Conservation (phyloP, 345 rosid genomes). For the Populus simonii region DNA sequence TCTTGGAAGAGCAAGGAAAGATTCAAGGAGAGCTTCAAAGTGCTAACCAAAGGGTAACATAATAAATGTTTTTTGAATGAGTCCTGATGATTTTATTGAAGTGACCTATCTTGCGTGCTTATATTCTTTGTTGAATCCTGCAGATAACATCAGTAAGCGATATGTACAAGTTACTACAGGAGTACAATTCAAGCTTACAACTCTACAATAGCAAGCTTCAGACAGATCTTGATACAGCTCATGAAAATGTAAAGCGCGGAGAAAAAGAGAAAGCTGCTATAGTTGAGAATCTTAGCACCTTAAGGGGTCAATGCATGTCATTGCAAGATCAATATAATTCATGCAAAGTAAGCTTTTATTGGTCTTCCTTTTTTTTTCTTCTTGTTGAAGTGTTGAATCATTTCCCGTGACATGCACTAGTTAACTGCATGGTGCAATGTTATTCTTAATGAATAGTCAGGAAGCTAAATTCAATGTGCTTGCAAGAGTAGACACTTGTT, state of each 20-base stretch:
- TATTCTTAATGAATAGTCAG: not conserved
- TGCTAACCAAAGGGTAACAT: constrained; percentile 85
- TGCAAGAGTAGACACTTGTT: not conserved
- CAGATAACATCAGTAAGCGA: constrained; percentile 90
- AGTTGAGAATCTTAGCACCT: constrained; percentile 63
- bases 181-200: constrained; percentile 93
- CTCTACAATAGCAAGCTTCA: constrained; percentile 89
- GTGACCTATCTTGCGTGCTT: constrained; percentile 1
- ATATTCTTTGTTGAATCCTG: constrained; percentile 16
- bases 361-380: not conserved
- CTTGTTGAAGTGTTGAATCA: not conserved
- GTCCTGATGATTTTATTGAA: not conserved
- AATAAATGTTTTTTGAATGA: constrained; percentile 11
- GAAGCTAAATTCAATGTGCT: not conserved
- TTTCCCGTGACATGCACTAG: constrained; percentile 3
- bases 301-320: constrained; percentile 71
- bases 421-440: not conserved
- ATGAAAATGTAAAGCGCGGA: constrained; percentile 67
- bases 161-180: constrained; percentile 93
- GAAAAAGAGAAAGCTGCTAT: constrained; percentile 83
- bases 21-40: constrained; percentile 82
- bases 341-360: constrained; percentile 53
- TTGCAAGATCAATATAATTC: constrained; percentile 74
- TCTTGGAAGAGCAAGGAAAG: constrained; percentile 75
- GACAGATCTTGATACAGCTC: constrained; percentile 82